Conservation (phyloP, 2,329 filamentous ascomycete species). For the Penicillium sp. region DNA sequence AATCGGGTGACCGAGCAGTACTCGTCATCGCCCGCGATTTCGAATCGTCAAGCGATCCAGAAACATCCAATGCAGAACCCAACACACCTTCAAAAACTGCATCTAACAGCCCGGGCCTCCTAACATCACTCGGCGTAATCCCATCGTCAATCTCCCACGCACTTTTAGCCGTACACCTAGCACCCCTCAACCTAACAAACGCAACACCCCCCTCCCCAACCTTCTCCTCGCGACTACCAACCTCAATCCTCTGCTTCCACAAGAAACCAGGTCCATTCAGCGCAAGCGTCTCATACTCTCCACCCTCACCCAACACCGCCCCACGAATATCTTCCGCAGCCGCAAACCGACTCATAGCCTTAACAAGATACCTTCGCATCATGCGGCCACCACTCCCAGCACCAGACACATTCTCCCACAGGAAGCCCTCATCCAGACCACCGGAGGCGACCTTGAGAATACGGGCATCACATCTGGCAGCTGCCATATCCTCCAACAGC, state of each 20-base stretch:
- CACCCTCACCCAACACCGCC: constrained; percentile 83
- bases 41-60: background rate
- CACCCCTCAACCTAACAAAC: constrained; percentile 65
- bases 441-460: constrained; percentile 95
- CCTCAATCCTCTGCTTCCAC: constrained; percentile 69
- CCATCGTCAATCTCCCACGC: constrained; percentile 24
- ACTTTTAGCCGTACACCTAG: constrained; percentile 53
- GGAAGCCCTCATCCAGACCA: constrained; percentile 73
- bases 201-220: constrained; percentile 73
- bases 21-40: background rate
- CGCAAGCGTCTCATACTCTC: constrained; percentile 93
- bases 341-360: constrained; percentile 59
- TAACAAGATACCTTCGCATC: constrained; percentile 51
- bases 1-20: constrained; percentile 2
- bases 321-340: constrained; percentile 57
- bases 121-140: constrained; percentile 29
- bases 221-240: constrained; percentile 58
- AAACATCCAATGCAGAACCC: constrained; percentile 16
- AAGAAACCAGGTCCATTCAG: constrained; percentile 72
- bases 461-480: constrained; percentile 75
- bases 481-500: constrained; percentile 78
- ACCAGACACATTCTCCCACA: constrained; percentile 75
- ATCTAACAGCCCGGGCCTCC: constrained; percentile 67
- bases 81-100: constrained; percentile 53
- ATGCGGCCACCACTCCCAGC: constrained; percentile 37